Base-by-base conservation (phyloP, 306 rosid species). In the Sindora glabra region DNA sequence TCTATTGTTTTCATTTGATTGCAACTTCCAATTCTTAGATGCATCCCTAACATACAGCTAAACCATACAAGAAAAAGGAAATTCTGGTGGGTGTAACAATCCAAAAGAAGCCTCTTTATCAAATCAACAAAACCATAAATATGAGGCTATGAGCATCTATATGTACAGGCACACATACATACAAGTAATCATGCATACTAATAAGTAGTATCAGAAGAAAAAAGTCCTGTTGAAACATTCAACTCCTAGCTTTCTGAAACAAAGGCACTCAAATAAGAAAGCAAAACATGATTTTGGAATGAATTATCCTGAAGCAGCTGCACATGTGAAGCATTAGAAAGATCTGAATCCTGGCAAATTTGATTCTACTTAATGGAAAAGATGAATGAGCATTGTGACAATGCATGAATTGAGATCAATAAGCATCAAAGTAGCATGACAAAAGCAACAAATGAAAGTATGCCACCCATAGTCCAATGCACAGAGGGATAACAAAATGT, bases 11-110 rank as follows among this genome's bases (percentile, higher is more conserved):
- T 76, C 91, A 39, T 83, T 95, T 21, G 90, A 76, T 51, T 79
- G 94, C 41, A 62, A 74, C 77, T 86, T 92, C 98, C 98, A 92
- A 62, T 75, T 81, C 82, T 79, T 85, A 21, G 82, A 81, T n/a
- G 88, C 79, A 68, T 92, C 98, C 89, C 87, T 85, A 2, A 79
- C 72, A 66, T 86, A 86, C 23, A 81, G 88, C 98, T 88, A 84
- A 51, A 63, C 62, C 71, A 56, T 53, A n/a, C n/a, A 58, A 34
- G 72, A 53, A 33, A 54, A 57, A 42, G 49, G 40, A 15, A 53
- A 27, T 24, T 34, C 50, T 15, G 56, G 69, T 72, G 55, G 72
- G 58, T 47, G 48, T 49, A 77, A 72, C 52, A 50, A 39, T 27
- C 47, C 38, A 71, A 41, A 60, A 27, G 42, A 49, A 41, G 29